Conservation (phyloP, 2,329 filamentous ascomycete species). For the Acarospora socialis region DNA sequence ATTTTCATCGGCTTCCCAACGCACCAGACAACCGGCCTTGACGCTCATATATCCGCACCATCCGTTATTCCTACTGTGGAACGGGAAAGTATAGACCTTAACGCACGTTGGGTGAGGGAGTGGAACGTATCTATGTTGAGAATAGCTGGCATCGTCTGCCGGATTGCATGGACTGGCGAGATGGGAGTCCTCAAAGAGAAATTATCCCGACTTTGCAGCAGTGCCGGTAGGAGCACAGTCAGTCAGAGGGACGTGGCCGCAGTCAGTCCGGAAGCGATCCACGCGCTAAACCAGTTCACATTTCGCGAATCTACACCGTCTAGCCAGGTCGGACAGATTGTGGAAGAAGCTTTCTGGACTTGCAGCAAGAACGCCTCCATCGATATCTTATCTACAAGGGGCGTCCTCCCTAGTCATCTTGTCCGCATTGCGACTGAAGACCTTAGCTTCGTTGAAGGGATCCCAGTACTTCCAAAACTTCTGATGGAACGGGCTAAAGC, state of each 20-base stretch:
- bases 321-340: constrained; percentile 64
- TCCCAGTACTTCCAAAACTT: constrained; percentile 69
- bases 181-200: constrained; percentile 61
- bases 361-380: constrained; percentile 70
- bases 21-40: constrained; percentile 86
- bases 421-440: constrained; percentile 64
- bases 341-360: constrained; percentile 94
- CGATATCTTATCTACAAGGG: constrained; percentile 76
- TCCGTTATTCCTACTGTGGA: constrained; percentile 96
- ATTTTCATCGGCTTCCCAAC: constrained; percentile 98
- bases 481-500: constrained; percentile 51
- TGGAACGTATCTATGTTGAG: constrained; percentile 94
- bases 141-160: constrained; percentile 76
- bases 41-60: constrained; percentile 87
- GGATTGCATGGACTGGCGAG: constrained; percentile 75
- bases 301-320: constrained; percentile 86
- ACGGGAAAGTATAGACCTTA: constrained; percentile 89
- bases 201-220: constrained; percentile 29
- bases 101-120: constrained; percentile 82
- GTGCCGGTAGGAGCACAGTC: constrained; percentile 33
- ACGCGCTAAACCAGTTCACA: constrained; percentile 75
- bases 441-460: constrained; percentile 68
- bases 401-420: constrained; percentile 68
- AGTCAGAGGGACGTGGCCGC: constrained; percentile 49
- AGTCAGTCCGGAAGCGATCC: constrained; percentile 64